Percentiles rank a stretch among this genome's conserved stretches.
Evolutionary conservation across 768 basidiomycete species (phyloP).

Genomic region (Leucosporidium scottii): DNA sequence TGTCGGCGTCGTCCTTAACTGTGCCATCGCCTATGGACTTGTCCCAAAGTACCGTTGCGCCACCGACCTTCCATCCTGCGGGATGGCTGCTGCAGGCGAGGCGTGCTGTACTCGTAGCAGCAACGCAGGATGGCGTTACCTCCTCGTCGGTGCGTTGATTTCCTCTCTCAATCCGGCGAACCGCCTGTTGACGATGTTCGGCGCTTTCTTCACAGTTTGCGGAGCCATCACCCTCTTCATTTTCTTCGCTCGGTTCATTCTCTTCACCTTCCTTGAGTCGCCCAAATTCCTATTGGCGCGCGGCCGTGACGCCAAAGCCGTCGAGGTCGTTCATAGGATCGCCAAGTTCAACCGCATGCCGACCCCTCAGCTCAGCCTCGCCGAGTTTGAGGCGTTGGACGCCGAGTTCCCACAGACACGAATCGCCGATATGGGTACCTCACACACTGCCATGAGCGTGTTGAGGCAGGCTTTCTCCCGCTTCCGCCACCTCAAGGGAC

Average conservation of each 20-base stretch:
- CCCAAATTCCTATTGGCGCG: slow-evolving; percentile 45
- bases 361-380: slow-evolving; percentile 40
- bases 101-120: background rate
- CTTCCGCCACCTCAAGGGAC: slow-evolving; percentile 41
- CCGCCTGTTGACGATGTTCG: no score
- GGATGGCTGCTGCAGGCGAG: background rate
- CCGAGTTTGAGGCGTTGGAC: slow-evolving; percentile 43
- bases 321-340: slow-evolving; percentile 44
- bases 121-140: background rate
- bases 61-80: background rate
- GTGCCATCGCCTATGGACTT: background rate
- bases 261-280: slow-evolving; percentile 42
- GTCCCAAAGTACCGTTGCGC: background rate
- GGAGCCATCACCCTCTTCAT: slow-evolving; percentile 15
- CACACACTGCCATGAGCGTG: slow-evolving; percentile 26
- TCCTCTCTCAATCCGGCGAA: background rate
- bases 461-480: slow-evolving; percentile 13
- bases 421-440: slow-evolving; percentile 23
- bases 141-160: background rate
- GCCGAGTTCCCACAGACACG: slow-evolving; percentile 8
- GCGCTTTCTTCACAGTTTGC: background rate
- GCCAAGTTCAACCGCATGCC: slow-evolving; percentile 43
- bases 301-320: slow-evolving; percentile 43
- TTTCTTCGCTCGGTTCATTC: slow-evolving; percentile 43
- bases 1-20: background rate